These are phyloP conservation scores for Colletotrichum sp. DNA, from an alignment of 2,329 filamentous ascomycete genomes.

Conservation along the genomic window DNA sequence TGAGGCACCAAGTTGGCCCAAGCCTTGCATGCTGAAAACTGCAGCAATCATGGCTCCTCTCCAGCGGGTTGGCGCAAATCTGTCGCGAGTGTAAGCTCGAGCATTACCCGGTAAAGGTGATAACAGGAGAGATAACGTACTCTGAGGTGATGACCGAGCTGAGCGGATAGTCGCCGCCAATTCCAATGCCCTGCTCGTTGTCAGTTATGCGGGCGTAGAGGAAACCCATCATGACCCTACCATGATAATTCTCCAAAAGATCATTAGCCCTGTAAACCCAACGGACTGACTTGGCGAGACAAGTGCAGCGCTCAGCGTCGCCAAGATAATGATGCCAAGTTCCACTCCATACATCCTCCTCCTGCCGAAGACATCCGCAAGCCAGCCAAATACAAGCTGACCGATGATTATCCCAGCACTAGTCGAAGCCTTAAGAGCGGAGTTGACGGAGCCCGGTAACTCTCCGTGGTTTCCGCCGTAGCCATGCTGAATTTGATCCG, in stretches of 20 bases:
- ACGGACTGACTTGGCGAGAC: slow-evolving; percentile 66
- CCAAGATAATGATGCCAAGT: slow-evolving; percentile 73
- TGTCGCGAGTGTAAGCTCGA: slow-evolving; percentile 27
- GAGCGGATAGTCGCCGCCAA: slow-evolving; percentile 84
- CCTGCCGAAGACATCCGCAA: slow-evolving; percentile 78
- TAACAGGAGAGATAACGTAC: slow-evolving; percentile 32
- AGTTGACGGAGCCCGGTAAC: slow-evolving; percentile 70
- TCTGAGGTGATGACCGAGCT: slow-evolving; percentile 83
- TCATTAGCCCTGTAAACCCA: slow-evolving; percentile 63
- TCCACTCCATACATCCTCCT: slow-evolving; percentile 86
- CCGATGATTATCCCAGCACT: slow-evolving; percentile 81
- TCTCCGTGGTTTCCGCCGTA: slow-evolving; percentile 57
- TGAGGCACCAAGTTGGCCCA: slow-evolving; percentile 77
- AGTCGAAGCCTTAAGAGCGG: slow-evolving; percentile 82
- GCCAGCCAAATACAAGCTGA: slow-evolving; percentile 77
- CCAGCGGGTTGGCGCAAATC: slow-evolving; percentile 82
- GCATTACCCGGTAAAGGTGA: neutral
- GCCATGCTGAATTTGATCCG: slow-evolving; percentile 41
- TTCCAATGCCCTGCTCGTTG: slow-evolving; percentile 65
- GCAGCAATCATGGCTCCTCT: slow-evolving; percentile 83
- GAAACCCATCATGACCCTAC: slow-evolving; percentile 33
- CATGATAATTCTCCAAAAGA: slow-evolving; percentile 82
- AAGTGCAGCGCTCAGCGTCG: slow-evolving; percentile 71
- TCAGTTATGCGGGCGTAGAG: neutral
- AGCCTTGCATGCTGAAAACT: slow-evolving; percentile 85